Conservation (phyloP, 352 stramenopile species). For the Globisporangium alternatum region DNA sequence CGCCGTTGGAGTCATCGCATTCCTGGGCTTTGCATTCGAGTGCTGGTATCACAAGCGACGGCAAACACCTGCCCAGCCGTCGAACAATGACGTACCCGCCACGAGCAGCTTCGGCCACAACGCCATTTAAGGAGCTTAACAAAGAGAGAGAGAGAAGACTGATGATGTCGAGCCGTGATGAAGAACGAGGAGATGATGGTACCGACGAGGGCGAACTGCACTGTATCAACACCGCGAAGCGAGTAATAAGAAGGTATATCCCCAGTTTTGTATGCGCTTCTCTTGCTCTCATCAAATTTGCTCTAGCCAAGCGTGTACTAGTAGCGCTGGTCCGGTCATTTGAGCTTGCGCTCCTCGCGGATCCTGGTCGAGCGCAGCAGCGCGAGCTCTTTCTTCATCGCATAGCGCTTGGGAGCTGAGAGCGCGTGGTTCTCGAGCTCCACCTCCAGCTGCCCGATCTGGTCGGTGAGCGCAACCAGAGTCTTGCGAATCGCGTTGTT, state of each 20-base stretch:
- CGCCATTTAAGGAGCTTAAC: background rate
- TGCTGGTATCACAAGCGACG: constrained; percentile 68
- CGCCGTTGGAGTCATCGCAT: constrained; percentile 56
- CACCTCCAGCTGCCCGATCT: constrained; percentile 56
- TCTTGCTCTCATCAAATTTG: background rate
- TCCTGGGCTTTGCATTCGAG: constrained; percentile 70
- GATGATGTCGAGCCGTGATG: background rate
- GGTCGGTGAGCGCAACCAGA: constrained; percentile 25
- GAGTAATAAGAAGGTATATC: background rate
- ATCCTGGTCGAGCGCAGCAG: constrained; percentile 66
- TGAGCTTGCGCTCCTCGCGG: constrained; percentile 37
- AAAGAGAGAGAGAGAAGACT: background rate
- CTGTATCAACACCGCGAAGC: background rate
- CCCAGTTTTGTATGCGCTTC: background rate
- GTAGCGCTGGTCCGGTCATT: background rate
- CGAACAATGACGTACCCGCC: constrained; percentile 6
- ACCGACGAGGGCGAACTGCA: background rate
- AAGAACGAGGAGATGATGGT: background rate
- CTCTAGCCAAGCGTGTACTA: background rate
- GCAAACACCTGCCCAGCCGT: constrained; percentile 23
- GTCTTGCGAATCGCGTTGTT: constrained; percentile 5
- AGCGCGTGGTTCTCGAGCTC: constrained; percentile 63
- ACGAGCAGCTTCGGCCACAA: constrained; percentile 6
- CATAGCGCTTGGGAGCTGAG: constrained; percentile 71
- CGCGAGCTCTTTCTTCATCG: constrained; percentile 80